These are phyloP conservation scores for Ophiostoma sp. DNA, from an alignment of 2,329 filamentous ascomycete genomes.

Conservation along the genomic window DNA sequence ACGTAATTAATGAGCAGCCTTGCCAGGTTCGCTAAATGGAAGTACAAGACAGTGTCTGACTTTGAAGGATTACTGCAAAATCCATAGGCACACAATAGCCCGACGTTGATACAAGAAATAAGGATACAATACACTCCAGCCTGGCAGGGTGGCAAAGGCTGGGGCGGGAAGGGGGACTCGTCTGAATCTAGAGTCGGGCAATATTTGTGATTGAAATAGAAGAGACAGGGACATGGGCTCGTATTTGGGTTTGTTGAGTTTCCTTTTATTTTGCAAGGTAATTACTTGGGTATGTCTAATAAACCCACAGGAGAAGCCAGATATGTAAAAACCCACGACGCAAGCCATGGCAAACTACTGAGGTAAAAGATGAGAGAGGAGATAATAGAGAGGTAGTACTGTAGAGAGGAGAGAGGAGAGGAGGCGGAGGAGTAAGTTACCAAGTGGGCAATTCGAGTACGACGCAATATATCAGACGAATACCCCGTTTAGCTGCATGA, in stretches of 20 bases:
- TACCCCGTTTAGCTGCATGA: slow-evolving; percentile 5
- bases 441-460: neutral
- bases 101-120: neutral
- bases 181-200: neutral
- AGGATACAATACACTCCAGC: neutral
- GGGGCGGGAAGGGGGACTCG: neutral
- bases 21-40: neutral
- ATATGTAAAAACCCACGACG: neutral
- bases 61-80: neutral
- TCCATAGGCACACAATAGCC: neutral
- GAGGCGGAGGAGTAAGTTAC: neutral
- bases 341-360: slow-evolving; percentile 1
- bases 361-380: neutral
- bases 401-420: neutral
- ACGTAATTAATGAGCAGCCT: neutral
- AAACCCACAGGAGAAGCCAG: slow-evolving; percentile 5
- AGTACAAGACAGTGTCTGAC: neutral
- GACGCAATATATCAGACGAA: neutral
- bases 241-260: too few species aligned
- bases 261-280: too few species aligned
- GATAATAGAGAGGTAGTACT: neutral
- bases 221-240: neutral
- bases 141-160: neutral
- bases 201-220: neutral
- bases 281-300: too few species aligned